These are phyloP conservation scores for Lablab purpureus DNA, from an alignment of 306 rosid species.

Conservation along the genomic window DNA sequence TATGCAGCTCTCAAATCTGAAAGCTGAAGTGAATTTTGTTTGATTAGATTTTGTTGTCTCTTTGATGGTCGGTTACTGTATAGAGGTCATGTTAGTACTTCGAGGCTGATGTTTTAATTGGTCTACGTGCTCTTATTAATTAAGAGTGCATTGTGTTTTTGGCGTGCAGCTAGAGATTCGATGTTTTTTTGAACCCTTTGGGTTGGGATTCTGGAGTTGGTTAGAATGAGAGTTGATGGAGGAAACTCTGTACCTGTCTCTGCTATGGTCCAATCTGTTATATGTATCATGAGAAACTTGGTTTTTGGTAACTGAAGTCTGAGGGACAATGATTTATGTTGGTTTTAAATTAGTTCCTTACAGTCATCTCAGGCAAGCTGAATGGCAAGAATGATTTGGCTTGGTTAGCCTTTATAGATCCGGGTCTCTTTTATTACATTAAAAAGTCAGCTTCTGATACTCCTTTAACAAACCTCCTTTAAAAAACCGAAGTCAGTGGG, in stretches of 20 bases:
- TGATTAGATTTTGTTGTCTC: neutral
- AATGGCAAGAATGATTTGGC: neutral
- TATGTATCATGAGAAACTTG: neutral
- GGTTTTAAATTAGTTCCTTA: neutral
- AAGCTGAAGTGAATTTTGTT: neutral
- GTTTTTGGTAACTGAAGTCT: neutral
- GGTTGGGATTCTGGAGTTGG: constrained; percentile 28
- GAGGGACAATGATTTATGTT: neutral
- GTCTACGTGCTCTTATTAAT: neutral
- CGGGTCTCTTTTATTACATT: neutral
- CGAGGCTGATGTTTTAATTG: neutral
- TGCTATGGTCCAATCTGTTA: neutral
- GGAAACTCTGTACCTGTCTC: constrained; percentile 19
- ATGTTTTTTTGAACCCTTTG: neutral
- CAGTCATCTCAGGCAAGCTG: neutral
- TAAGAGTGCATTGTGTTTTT: neutral
- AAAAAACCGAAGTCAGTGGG: neutral
- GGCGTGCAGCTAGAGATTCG: neutral
- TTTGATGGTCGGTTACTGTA: neutral
- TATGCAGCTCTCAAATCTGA: neutral
- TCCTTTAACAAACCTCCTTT: no score
- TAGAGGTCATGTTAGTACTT: neutral
- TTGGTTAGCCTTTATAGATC: neutral
- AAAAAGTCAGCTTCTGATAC: neutral
- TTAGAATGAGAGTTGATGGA: neutral